These are phyloP conservation scores for Lupinus albus DNA, from an alignment of 306 rosid species.

Conservation along the genomic window DNA sequence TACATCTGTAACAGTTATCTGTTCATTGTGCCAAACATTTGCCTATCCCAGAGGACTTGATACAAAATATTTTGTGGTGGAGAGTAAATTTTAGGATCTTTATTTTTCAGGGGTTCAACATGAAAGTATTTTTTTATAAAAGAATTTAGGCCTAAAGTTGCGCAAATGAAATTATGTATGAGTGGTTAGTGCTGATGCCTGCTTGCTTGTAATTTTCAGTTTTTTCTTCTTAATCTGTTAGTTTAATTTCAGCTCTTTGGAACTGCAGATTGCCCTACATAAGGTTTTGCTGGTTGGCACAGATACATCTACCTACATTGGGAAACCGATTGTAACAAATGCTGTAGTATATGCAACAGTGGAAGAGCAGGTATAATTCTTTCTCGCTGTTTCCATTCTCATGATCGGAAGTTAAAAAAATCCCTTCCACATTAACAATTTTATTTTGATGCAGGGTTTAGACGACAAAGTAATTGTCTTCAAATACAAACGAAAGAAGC, in stretches of 20 bases:
- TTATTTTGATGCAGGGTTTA: constrained; percentile 59
- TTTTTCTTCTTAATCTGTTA: neutral
- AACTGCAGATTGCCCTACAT: constrained; percentile 73
- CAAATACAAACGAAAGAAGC: constrained; percentile 90
- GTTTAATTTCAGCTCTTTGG: constrained; percentile 37
- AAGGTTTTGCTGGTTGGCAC: constrained; percentile 95
- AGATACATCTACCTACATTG: constrained; percentile 72
- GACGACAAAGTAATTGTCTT: constrained; percentile 79
- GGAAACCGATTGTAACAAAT: constrained; percentile 90
- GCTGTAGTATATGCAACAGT: constrained; percentile 93
- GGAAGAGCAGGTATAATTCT: constrained; percentile 82
- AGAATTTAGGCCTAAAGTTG: constrained; percentile 2
- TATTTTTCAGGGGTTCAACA: neutral
- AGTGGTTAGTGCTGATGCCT: constrained; percentile 2
- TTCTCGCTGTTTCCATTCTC: constrained; percentile 2
- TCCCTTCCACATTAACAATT: constrained; percentile 25
- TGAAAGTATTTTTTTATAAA: neutral
- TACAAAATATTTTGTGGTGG: constrained; percentile 1
- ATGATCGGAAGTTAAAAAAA: neutral
- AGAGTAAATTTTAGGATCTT: constrained; percentile 5
- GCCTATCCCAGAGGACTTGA: neutral
- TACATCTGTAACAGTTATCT: neutral
- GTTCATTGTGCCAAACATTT: constrained; percentile 3
- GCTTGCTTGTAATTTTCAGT: neutral
- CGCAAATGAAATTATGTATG: neutral